Base-by-base conservation (phyloP, 1,284 basidiomycete genomes). In the Ceratobasidium sp. region DNA sequence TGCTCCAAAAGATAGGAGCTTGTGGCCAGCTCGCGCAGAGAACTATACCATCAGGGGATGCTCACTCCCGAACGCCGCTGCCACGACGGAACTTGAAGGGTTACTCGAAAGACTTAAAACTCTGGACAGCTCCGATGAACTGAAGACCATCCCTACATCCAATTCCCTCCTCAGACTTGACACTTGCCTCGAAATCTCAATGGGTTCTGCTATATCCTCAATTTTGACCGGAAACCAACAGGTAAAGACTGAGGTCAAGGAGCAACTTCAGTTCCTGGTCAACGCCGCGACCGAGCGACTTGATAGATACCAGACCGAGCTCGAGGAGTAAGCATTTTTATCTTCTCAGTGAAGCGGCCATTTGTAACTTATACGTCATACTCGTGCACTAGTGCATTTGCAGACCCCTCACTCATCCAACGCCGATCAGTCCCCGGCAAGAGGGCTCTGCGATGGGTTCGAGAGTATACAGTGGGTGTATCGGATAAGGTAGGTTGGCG, bases 221-320 rank as follows among this genome's bases (percentile, higher is more conserved):
- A 66, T 77, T 37, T 10, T 74, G 20, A 26, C 53, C 28, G 7
- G 35, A 39, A 23, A 20, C 47, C 15, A 54, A 17, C 28, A 54
- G 26, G 56, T 26, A 47, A 67, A 77, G 69, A 10, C 61, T 3
- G 71, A 53, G 3, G 15, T 77, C n/a, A 51, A 75, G 42, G 71
- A 77, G 49, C 76, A 77, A 39, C 76, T 77, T 17, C n/a, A 64
- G 4, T 75, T 77, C 47, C 35, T 77, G 6, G 60, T 77, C 39
- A 51, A 47, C 45, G 20, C 63, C 5, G 76, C 73, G 6, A 42
- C 53, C 45, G 47, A 61, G 1, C 64, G 56, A 42, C 71, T 77
- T 10, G 76, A 77, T 37, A 61, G 47, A 20, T 77, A 75, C 26
- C 76, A 77, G 47, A 37, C 60, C 31, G 76, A 74, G n/a, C 35